A percentile compares a stretch with the other conserved stretches of the same genome.
Evolutionary conservation across 495 filamentous ascomycete genomes (phyloP).

Genomic region (Penicillium turbatum): DNA sequence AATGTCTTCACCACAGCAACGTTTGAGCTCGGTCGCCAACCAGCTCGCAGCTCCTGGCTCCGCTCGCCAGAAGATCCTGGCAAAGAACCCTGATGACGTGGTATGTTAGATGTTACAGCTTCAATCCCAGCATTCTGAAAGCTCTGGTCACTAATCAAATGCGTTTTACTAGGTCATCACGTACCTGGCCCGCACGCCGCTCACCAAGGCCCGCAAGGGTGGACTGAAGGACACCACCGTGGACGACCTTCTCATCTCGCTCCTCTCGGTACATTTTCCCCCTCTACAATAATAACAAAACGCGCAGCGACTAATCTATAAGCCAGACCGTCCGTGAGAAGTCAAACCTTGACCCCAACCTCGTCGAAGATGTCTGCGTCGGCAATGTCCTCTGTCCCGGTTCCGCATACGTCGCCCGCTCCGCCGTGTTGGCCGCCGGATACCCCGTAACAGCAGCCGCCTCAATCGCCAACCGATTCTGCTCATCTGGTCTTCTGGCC

Average conservation of each 20-base stretch:
- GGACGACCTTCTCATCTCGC: slow-evolving; percentile 73
- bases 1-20: slow-evolving; percentile 46
- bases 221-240: slow-evolving; percentile 88
- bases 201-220: slow-evolving; percentile 76
- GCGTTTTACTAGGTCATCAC: slow-evolving; percentile 65
- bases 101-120: slow-evolving; percentile 23
- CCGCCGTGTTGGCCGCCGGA: slow-evolving; percentile 82
- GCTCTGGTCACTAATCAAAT: neutral
- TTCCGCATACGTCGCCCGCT: slow-evolving; percentile 79
- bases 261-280: slow-evolving; percentile 61
- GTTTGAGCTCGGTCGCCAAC: slow-evolving; percentile 38
- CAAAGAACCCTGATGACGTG: slow-evolving; percentile 43
- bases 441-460: slow-evolving; percentile 82
- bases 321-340: slow-evolving; percentile 55
- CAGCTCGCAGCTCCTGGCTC: slow-evolving; percentile 33
- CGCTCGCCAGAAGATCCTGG: slow-evolving; percentile 33
- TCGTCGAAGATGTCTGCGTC: slow-evolving; percentile 89
- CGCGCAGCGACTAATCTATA: neutral
- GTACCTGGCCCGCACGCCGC: slow-evolving; percentile 70
- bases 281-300: neutral
- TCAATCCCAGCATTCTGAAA: neutral
- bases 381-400: slow-evolving; percentile 66
- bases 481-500: slow-evolving; percentile 89
- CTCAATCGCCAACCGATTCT: slow-evolving; percentile 86
- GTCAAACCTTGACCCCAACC: slow-evolving; percentile 71